Evolutionary conservation across 495 filamentous ascomycete species (phyloP).

Genomic region (Neurospora sp.): DNA sequence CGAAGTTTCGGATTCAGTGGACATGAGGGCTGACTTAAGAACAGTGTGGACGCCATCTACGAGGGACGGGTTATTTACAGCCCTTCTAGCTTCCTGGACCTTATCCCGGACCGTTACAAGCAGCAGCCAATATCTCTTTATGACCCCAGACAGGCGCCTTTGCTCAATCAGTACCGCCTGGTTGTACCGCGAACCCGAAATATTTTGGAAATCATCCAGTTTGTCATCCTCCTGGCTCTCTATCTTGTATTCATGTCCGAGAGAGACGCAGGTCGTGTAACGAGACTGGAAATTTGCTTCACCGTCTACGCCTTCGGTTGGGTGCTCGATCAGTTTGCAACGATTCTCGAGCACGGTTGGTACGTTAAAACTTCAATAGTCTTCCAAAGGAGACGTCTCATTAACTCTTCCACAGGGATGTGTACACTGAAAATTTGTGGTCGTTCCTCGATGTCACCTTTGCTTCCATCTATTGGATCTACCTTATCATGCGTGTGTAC

Average conservation of each 20-base stretch:
- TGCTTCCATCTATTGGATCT: conserved; percentile 48
- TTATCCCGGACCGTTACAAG: conserved; percentile 67
- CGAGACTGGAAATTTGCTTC: conserved; percentile 48
- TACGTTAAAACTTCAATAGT: conserved; percentile 10
- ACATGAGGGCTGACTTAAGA: neutral
- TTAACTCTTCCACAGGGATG: conserved; percentile 39
- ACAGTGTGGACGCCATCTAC: conserved; percentile 55
- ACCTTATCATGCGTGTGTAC: conserved; percentile 50
- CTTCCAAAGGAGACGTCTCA: neutral
- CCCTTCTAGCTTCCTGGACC: conserved; percentile 57
- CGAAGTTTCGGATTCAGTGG: neutral
- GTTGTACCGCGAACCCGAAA: conserved; percentile 62
- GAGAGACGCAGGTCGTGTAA: conserved; percentile 39
- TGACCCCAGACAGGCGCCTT: conserved; percentile 50
- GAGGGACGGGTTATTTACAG: conserved; percentile 60
- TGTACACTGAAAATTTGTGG: conserved; percentile 71
- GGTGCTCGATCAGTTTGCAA: conserved; percentile 62
- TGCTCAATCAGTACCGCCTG: conserved; percentile 67
- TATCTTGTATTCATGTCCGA: conserved; percentile 57
- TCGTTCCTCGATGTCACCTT: conserved; percentile 68
- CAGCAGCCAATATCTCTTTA: conserved; percentile 61
- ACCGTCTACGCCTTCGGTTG: conserved; percentile 58
- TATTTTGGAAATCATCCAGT: conserved; percentile 56
- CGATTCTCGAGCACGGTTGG: conserved; percentile 63
- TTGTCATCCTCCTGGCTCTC: conserved; percentile 48